Percentiles rank a stretch among this genome's conserved stretches.
These are phyloP conservation scores for Fusarium cicatricum DNA, from an alignment of 2,329 filamentous ascomycete genomes.

Conservation along the genomic window DNA sequence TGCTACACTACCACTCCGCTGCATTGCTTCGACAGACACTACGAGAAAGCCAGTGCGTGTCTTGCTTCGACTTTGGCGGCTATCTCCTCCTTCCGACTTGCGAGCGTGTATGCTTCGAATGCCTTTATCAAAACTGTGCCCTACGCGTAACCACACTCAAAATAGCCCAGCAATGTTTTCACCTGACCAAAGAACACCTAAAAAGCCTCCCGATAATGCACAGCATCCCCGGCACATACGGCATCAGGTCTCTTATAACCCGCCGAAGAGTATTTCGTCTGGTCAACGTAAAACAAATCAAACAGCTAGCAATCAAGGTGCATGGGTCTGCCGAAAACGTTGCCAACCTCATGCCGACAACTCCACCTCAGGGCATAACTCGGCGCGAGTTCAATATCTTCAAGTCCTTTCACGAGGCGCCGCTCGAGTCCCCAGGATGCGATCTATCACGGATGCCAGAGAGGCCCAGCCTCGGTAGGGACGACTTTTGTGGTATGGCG, in stretches of 20 bases:
- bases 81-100: slow-evolving; percentile 42
- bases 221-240: slow-evolving; percentile 30
- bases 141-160: slow-evolving; percentile 25
- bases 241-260: not conserved
- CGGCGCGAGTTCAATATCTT: slow-evolving; percentile 1
- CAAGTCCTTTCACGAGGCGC: slow-evolving; percentile 18
- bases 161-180: slow-evolving; percentile 19
- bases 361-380: not conserved
- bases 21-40: slow-evolving; percentile 15
- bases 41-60: slow-evolving; percentile 30
- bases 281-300: slow-evolving; percentile 37
- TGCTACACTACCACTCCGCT: slow-evolving; percentile 28
- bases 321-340: slow-evolving; percentile 26
- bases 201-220: slow-evolving; percentile 12
- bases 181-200: slow-evolving; percentile 18
- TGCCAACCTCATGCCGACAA: not conserved
- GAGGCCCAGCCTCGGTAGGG: not conserved
- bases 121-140: slow-evolving; percentile 31
- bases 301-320: slow-evolving; percentile 30
- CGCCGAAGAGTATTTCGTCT: slow-evolving; percentile 12
- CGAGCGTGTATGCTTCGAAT: slow-evolving; percentile 40
- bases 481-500: slow-evolving; percentile 21
- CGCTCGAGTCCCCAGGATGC: slow-evolving; percentile 26
- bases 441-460: slow-evolving; percentile 23
- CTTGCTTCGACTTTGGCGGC: slow-evolving; percentile 37